These are phyloP conservation scores for Yamadazyma nakazawae DNA, from an alignment of 805 yeast species.

Conservation along the genomic window DNA sequence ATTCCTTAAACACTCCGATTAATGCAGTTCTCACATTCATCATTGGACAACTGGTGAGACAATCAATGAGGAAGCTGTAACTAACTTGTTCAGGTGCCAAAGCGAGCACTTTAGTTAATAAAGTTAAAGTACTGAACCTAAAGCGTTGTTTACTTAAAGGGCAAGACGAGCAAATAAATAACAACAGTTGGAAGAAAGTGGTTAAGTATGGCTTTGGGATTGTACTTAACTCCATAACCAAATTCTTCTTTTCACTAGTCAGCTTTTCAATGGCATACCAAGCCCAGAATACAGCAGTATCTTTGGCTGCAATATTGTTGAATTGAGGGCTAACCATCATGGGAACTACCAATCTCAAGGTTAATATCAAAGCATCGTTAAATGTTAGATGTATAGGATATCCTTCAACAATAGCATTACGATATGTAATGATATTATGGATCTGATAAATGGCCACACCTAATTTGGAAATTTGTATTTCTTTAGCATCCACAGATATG, in stretches of 20 bases:
- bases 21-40: constrained; percentile 56
- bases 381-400: constrained; percentile 11
- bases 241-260: constrained; percentile 11
- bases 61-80: constrained; percentile 60
- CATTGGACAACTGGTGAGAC: constrained; percentile 64
- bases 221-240: constrained; percentile 28
- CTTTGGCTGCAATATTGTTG: constrained; percentile 21
- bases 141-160: constrained; percentile 24
- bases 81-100: constrained; percentile 53
- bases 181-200: constrained; percentile 30
- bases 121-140: constrained; percentile 48
- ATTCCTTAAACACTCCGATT: constrained; percentile 67
- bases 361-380: constrained; percentile 21
- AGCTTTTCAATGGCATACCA: constrained; percentile 29
- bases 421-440: neutral
- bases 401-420: neutral
- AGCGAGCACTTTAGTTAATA: constrained; percentile 62
- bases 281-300: constrained; percentile 32
- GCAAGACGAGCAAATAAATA: constrained; percentile 18
- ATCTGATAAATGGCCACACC: constrained; percentile 23
- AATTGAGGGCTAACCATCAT: constrained; percentile 29
- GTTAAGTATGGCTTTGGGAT: constrained; percentile 29
- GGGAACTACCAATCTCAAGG: constrained; percentile 33
- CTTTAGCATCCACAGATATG: constrained; percentile 22
- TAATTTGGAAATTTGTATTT: constrained; percentile 21